These are phyloP conservation scores for Teunomyces barrocoloradensis DNA, from an alignment of 805 yeast species.

Conservation along the genomic window DNA sequence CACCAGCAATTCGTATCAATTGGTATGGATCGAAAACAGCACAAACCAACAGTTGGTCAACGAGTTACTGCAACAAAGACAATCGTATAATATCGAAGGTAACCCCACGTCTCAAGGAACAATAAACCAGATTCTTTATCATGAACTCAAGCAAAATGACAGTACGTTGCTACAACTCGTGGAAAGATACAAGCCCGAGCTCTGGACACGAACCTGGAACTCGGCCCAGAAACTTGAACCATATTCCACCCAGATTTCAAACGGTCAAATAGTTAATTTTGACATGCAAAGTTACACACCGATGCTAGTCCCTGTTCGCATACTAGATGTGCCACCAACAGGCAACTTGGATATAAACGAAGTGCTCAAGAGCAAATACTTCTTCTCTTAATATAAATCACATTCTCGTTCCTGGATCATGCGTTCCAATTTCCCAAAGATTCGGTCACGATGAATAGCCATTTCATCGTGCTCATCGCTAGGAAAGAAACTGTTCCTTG, in stretches of 20 bases:
- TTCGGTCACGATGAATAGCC: slow-evolving; percentile 62
- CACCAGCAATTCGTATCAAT: slow-evolving; percentile 24
- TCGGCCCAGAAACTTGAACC: slow-evolving; percentile 2
- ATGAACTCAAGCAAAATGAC: slow-evolving; percentile 11
- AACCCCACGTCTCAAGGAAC: background rate
- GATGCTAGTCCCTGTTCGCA: slow-evolving; percentile 29
- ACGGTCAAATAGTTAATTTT: background rate
- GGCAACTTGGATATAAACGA: slow-evolving; percentile 32
- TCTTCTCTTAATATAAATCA: slow-evolving; percentile 28
- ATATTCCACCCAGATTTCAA: slow-evolving; percentile 1
- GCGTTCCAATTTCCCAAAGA: slow-evolving; percentile 54
- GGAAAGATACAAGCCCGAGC: slow-evolving; percentile 19
- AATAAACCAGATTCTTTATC: slow-evolving; percentile 8
- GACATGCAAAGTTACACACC: slow-evolving; percentile 7
- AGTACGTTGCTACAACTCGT: slow-evolving; percentile 12
- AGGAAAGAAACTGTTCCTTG: slow-evolving; percentile 55
- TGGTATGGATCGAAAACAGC: slow-evolving; percentile 28
- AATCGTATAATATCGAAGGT: background rate
- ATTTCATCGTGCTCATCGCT: slow-evolving; percentile 56
- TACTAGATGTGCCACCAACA: slow-evolving; percentile 25
- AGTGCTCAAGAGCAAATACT: slow-evolving; percentile 33
- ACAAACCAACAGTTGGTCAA: slow-evolving; percentile 9
- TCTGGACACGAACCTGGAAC: slow-evolving; percentile 14
- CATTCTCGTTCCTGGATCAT: slow-evolving; percentile 46
- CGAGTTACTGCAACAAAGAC: slow-evolving; percentile 8